phyloP scores from a whole-genome alignment of 495 filamentous ascomycete species.

The Friedmanniomyces simplex region DNA sequence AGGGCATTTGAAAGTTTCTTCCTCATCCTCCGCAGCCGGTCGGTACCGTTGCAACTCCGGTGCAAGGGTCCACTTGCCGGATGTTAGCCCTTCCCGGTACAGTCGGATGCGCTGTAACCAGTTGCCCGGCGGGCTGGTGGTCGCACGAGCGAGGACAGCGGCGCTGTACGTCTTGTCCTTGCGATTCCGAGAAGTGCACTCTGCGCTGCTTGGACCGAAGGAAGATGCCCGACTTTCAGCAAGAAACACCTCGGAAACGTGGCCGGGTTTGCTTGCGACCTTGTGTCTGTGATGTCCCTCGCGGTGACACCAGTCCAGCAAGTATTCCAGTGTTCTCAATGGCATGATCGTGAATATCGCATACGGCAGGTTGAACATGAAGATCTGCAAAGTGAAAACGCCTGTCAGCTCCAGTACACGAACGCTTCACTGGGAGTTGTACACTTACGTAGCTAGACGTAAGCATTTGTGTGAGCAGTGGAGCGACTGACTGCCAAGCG shows the following conservation, averaged over 20 bases:
- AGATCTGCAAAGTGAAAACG: not conserved
- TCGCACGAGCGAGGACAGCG: conserved; percentile 4
- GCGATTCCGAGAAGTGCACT: not conserved
- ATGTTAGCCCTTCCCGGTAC: conserved; percentile 40
- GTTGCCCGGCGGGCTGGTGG: conserved; percentile 6
- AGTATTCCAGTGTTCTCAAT: not conserved
- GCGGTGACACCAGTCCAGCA: conserved; percentile 5
- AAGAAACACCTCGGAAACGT: not conserved
- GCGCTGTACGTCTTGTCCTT: conserved; percentile 5
- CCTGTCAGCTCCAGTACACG: not conserved
- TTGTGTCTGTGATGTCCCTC: not conserved
- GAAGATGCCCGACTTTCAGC: conserved; percentile 3
- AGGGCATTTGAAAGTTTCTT: conserved; percentile 37
- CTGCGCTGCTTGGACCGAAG: conserved; percentile 9
- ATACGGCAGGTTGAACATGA: conserved; percentile 14
- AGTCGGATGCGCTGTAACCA: conserved; percentile 36
- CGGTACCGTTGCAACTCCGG: conserved; percentile 36
- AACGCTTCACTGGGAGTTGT: conserved; percentile 5
- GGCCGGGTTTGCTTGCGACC: not conserved
- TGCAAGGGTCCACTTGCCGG: conserved; percentile 38
- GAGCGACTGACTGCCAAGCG: conserved; percentile 18
- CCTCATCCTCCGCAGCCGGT: conserved; percentile 18
- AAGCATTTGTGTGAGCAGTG: conserved; percentile 7
- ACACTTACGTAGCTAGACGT: conserved; percentile 26
- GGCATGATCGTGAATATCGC: not conserved